Evolutionary conservation across 345 rosid species (phyloP).

Genomic region (Abelmoschus esculentus): DNA sequence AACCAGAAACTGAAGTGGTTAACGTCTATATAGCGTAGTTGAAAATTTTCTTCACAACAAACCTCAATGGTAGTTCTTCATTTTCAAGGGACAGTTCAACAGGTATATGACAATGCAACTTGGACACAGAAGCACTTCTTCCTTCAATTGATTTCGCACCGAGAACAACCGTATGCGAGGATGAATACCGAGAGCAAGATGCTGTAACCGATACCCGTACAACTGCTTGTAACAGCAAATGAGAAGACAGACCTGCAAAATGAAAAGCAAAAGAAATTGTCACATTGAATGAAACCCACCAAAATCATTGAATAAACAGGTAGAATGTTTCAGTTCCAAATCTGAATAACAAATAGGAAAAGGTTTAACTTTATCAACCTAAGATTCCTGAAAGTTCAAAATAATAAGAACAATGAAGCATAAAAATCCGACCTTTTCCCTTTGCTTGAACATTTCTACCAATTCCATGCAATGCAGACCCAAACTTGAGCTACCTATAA

Average conservation of each 20-base stretch:
- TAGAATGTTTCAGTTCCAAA: not conserved
- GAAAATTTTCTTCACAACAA: slow-evolving; percentile 8
- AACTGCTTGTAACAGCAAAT: slow-evolving; percentile 38
- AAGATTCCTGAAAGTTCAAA: not conserved
- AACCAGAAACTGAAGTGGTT: not conserved
- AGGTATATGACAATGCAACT: slow-evolving; percentile 42
- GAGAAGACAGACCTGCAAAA: slow-evolving; percentile 35
- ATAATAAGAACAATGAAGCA: not conserved
- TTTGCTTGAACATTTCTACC: slow-evolving; percentile 34
- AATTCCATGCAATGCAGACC: slow-evolving; percentile 33
- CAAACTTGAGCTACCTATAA: slow-evolving; percentile 44
- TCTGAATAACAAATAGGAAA: not conserved
- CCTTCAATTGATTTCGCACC: slow-evolving; percentile 21
- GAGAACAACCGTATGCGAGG: slow-evolving; percentile 4
- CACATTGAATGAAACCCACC: slow-evolving; percentile 3
- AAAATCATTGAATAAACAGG: not conserved
- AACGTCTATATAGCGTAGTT: not conserved
- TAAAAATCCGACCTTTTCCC: slow-evolving; percentile 31
- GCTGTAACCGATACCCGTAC: slow-evolving; percentile 41
- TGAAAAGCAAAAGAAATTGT: not conserved
- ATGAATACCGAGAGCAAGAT: slow-evolving; percentile 24
- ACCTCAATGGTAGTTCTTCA: slow-evolving; percentile 54
- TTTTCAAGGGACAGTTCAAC: slow-evolving; percentile 27
- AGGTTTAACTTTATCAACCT: not conserved
- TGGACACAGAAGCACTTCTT: slow-evolving; percentile 26